A percentile compares a stretch with the other conserved stretches of the same genome.
Conservation (phyloP, 129 eudicot genomes). For the Deinandra increscens region DNA sequence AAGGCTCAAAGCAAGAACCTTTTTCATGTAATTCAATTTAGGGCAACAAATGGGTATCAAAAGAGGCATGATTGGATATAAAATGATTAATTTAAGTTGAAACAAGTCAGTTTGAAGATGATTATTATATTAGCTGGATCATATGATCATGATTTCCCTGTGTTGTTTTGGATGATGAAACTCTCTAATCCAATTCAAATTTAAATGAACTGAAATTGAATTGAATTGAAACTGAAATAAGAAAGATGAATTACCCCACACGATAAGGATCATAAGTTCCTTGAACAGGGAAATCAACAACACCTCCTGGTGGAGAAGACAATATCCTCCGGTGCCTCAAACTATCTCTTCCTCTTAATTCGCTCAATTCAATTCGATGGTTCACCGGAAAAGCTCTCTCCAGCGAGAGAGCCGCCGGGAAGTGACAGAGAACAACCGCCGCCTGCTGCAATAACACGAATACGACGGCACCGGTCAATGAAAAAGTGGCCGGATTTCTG, state of each 20-base stretch:
- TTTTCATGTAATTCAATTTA: neutral
- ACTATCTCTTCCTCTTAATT: constrained; percentile 59
- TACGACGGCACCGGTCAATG: constrained; percentile 24
- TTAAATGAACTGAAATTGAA: too few relatives aligned
- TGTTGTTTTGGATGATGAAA: too few relatives aligned
- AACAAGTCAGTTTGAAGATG: neutral
- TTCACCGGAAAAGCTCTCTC: constrained; percentile 82
- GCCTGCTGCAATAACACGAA: constrained; percentile 27
- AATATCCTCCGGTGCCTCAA: constrained; percentile 70
- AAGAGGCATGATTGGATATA: neutral
- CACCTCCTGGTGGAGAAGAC: constrained; percentile 39
- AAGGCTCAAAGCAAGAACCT: constrained; percentile 9
- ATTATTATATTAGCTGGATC: too few relatives aligned
- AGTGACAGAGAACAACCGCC: constrained; percentile 35
- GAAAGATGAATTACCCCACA: constrained; percentile 62
- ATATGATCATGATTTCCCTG: too few relatives aligned
- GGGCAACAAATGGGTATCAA: neutral
- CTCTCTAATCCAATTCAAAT: too few relatives aligned
- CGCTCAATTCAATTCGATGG: constrained; percentile 59
- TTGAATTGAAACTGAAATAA: neutral
- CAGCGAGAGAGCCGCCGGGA: constrained; percentile 51
- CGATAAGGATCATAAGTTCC: constrained; percentile 88
- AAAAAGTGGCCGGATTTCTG: constrained; percentile 23
- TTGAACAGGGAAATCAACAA: constrained; percentile 68
- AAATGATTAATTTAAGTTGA: neutral